Conservation (phyloP, 257 asterid genomes). For the Lithospermum erythrorhizon region DNA sequence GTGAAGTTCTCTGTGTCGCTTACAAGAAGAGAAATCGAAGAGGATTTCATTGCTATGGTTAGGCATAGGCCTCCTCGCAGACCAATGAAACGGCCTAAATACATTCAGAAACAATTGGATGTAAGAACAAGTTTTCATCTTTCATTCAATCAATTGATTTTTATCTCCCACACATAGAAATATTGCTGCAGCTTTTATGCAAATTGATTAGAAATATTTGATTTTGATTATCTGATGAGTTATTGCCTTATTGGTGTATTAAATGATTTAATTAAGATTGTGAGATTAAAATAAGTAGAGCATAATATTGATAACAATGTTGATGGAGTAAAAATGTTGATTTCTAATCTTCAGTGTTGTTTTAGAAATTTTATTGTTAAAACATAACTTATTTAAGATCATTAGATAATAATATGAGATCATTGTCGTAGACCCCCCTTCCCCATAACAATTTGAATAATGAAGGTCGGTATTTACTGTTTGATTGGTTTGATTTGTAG, state of each 20-base stretch:
- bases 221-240: background rate
- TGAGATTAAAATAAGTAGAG: background rate
- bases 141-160: background rate
- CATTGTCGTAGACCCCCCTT: too few species aligned
- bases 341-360: background rate
- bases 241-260: too few species aligned
- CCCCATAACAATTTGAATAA: too few species aligned
- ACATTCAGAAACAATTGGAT: conserved; percentile 63
- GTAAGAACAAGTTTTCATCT: conserved; percentile 24
- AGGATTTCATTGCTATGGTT: conserved; percentile 57
- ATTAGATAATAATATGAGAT: background rate
- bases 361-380: too few species aligned
- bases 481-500: conserved; percentile 26
- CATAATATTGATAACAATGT: too few species aligned
- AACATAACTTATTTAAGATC: background rate
- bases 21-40: conserved; percentile 60
- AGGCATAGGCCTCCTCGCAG: conserved; percentile 75
- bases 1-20: conserved; percentile 55
- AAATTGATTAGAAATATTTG: too few species aligned
- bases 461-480: background rate
- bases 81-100: conserved; percentile 60
- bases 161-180: background rate
- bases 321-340: too few species aligned
- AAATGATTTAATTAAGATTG: too few species aligned
- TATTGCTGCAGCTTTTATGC: background rate